These are phyloP conservation scores for Dactylellina parvicollis DNA, from an alignment of 2,329 filamentous ascomycete species.

Conservation along the genomic window DNA sequence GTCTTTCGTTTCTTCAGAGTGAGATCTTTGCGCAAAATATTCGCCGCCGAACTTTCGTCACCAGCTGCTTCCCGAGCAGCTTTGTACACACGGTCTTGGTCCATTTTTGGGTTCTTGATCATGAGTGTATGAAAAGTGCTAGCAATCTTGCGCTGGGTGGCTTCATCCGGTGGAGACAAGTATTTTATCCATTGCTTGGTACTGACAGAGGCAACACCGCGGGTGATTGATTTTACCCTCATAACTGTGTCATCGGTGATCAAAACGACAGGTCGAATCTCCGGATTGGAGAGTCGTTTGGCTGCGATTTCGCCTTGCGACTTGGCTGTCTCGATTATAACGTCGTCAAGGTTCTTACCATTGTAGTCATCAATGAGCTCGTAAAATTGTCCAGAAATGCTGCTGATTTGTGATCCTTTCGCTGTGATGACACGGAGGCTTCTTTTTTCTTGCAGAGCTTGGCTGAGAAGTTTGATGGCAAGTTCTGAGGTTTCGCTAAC, in stretches of 20 bases:
- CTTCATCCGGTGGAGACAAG: constrained; percentile 35
- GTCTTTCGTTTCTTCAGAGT: constrained; percentile 32
- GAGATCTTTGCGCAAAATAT: constrained; percentile 32
- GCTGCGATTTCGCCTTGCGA: constrained; percentile 33
- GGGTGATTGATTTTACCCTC: constrained; percentile 58
- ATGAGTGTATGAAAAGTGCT: constrained; percentile 31
- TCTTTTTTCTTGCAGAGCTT: constrained; percentile 55
- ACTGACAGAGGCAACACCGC: constrained; percentile 56
- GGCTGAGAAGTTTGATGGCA: constrained; percentile 55
- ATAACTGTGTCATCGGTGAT: constrained; percentile 58
- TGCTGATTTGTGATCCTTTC: constrained; percentile 56
- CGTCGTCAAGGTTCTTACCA: constrained; percentile 57
- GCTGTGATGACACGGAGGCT: constrained; percentile 57
- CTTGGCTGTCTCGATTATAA: constrained; percentile 58
- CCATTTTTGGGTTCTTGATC: constrained; percentile 24
- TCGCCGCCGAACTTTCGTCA: constrained; percentile 31
- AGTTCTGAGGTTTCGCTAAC: constrained; percentile 55
- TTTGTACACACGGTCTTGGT: constrained; percentile 35
- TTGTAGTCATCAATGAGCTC: constrained; percentile 56
- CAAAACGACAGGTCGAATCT: constrained; percentile 56
- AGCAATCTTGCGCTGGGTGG: constrained; percentile 35
- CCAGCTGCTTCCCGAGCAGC: constrained; percentile 27
- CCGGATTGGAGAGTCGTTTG: constrained; percentile 9
- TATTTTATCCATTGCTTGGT: constrained; percentile 46
- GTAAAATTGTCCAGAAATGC: constrained; percentile 53